Evolutionary conservation across 495 filamentous ascomycete genomes (phyloP), one percentile per base, ranked within the genome.

Genomic region (Penicillium silybi): DNA sequence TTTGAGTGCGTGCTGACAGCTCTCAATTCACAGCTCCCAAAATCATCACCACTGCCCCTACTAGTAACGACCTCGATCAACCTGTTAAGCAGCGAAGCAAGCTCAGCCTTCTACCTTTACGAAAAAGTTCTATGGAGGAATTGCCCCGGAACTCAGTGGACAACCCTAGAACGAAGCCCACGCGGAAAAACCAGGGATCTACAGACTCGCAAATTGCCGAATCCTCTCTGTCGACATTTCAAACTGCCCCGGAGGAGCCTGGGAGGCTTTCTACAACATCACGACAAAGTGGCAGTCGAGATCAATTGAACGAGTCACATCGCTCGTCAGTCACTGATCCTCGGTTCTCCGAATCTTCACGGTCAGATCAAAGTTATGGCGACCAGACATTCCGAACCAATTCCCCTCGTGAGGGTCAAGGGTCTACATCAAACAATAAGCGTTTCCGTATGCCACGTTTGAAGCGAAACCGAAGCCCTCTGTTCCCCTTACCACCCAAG

Each of bases 1-100:
- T 6, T 18, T 29, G 13, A 4, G 19, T 11, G 22, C 23, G 27
- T 44, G 41, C 37, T 29, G 17, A 44, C 37, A 19, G 29, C 41
- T 44, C 29, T 44, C 29, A 23, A 32, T 41, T 11, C 61, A 42
- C 63, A 88, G 89, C 92, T 38, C 92, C 92, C 17, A 83, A 85
- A 42, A 98, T 98, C 63, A 92, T 97, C 63, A 96, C 85, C 19
- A 98, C 93, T 11, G 87, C 92, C 22, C 93, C 93, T 6, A 92
- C 91, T 1, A 78, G 85, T 51, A 81, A 92, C 41, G 70, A 74
- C 23, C 46, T 71, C 6, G 77, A 79, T 9, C 63, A 70, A 38
- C 72, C 69, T 10, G 65, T 69, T 9, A 86, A 82, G 65, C 80
- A 79, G 57, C 73, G 79, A 37, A 61, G 50, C 42, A 73, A 64